Base-by-base conservation (phyloP, 345 rosid genomes). In the Excoecaria agallocha region DNA sequence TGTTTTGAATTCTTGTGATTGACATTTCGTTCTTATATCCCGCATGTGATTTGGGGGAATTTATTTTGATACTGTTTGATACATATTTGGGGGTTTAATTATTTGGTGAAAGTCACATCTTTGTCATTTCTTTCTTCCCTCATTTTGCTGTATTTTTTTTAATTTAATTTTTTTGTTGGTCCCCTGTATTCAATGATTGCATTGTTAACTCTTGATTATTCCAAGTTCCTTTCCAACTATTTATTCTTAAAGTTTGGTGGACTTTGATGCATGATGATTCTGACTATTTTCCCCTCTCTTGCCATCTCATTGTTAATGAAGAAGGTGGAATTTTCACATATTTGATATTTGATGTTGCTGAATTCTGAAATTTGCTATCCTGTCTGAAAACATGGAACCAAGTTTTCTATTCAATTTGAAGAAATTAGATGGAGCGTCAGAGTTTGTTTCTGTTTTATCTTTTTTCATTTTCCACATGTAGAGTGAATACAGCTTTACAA, bases 1-100 rank as follows among this genome's bases (percentile, higher is more conserved):
- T 16, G 24, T 60, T 19, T 60, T 77, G 45, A 24, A 15, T 68
- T 61, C 50, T 19, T 48, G 12, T 50, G 60, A 38, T 25, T 74
- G 20, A 30, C 10, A 10, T 62, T 6, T 61, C 6, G 39, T 71
- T 57, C 60, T 22, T 37, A 57, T 16, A 25, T 58, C 39, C 24
- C 46, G 43, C 16, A 16, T 3, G 19, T 38, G 41, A 35, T 19
- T 48, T 16, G 1, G 43, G 58, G 17, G 15, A 20, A 1, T 56
- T 46, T 48, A 10, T 25, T 19, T 38, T 41, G 2, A 51, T 37
- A 56, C 20, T 38, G 57, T 3, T 57, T 24, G n/a, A 20, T 56
- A 38, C 11, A 52, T 30, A 30, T 30, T 30, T 30, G 30, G 30
- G 30, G 30, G 30, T 30, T 30, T 30, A 30, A 30, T 30, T 30